Conservation (phyloP, 2,329 filamentous ascomycete species). For the Pestalotiopsis sp. region DNA sequence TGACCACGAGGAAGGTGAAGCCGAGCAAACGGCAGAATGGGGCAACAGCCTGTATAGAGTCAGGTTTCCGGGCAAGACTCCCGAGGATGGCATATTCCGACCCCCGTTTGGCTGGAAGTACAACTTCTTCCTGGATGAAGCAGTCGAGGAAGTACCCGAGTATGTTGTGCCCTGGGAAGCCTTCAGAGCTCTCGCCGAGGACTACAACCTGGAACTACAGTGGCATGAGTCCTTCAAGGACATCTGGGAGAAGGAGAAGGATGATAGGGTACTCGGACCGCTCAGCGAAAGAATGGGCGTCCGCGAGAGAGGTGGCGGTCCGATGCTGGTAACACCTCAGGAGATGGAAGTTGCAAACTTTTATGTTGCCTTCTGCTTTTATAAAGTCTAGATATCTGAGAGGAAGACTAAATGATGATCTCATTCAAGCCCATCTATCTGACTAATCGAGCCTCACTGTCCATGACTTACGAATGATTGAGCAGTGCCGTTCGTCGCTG, state of each 20-base stretch:
- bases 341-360: conserved; percentile 93
- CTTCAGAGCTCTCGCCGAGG: conserved; percentile 91
- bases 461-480: too few species aligned
- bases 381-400: conserved; percentile 70
- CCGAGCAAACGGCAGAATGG: conserved; percentile 74
- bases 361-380: conserved; percentile 95
- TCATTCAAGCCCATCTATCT: too few species aligned
- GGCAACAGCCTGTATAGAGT: conserved; percentile 93
- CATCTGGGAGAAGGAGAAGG: conserved; percentile 90
- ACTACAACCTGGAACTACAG: conserved; percentile 94
- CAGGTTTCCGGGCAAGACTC: conserved; percentile 81
- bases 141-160: conserved; percentile 93
- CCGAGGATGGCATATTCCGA: conserved; percentile 86
- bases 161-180: conserved; percentile 99
- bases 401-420: too few species aligned
- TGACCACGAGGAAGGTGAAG: conserved; percentile 61
- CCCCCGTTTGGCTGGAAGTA: conserved; percentile 98
- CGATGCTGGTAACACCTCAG: conserved; percentile 74
- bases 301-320: conserved; percentile 68
- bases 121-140: conserved; percentile 93
- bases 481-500: too few species aligned
- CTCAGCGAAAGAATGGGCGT: conserved; percentile 97
- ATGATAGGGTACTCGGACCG: conserved; percentile 78
- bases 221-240: conserved; percentile 91
- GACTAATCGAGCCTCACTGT: too few species aligned